A percentile compares a stretch with the other conserved stretches of the same genome.
Evolutionary conservation across 225 moss, liverwort and hornwort species (phyloP).

Genomic region (Physcomitrium patens): DNA sequence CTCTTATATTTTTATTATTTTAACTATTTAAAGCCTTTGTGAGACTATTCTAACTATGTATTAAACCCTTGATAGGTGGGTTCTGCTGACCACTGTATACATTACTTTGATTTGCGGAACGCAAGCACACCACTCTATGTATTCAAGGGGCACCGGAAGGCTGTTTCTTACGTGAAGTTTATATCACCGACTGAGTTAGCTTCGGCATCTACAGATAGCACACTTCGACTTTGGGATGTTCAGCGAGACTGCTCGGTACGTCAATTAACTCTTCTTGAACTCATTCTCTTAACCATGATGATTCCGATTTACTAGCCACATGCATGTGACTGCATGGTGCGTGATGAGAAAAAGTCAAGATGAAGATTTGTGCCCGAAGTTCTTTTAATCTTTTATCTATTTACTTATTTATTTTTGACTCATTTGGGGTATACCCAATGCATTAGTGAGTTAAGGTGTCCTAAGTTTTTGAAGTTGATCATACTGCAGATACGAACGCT

Average conservation of each 20-base stretch:
- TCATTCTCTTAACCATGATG: not conserved
- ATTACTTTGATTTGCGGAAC: slow-evolving; percentile 87
- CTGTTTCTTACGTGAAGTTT: slow-evolving; percentile 96
- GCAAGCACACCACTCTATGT: slow-evolving; percentile 64
- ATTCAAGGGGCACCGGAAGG: slow-evolving; percentile 86
- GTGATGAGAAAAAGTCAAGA: too few relatives aligned
- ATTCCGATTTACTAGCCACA: not conserved
- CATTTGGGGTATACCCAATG: too few relatives aligned
- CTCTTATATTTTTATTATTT: not conserved
- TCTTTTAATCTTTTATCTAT: too few relatives aligned
- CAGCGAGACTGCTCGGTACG: slow-evolving; percentile 80
- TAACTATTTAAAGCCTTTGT: not conserved
- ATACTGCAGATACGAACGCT: slow-evolving; percentile 76
- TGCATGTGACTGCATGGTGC: too few relatives aligned
- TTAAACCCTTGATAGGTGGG: slow-evolving; percentile 63
- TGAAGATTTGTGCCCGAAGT: not conserved
- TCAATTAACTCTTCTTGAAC: not conserved
- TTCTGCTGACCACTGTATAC: slow-evolving; percentile 88
- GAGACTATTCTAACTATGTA: not conserved
- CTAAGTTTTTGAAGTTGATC: too few relatives aligned
- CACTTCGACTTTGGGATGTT: slow-evolving; percentile 94
- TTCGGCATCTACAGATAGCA: slow-evolving; percentile 97
- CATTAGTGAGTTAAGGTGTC: too few relatives aligned
- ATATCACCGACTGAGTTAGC: slow-evolving; percentile 86
- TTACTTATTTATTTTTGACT: too few relatives aligned